Evolutionary conservation across 148 eudicot species (phyloP).

Genomic region (Heliamphora exappendiculata): DNA sequence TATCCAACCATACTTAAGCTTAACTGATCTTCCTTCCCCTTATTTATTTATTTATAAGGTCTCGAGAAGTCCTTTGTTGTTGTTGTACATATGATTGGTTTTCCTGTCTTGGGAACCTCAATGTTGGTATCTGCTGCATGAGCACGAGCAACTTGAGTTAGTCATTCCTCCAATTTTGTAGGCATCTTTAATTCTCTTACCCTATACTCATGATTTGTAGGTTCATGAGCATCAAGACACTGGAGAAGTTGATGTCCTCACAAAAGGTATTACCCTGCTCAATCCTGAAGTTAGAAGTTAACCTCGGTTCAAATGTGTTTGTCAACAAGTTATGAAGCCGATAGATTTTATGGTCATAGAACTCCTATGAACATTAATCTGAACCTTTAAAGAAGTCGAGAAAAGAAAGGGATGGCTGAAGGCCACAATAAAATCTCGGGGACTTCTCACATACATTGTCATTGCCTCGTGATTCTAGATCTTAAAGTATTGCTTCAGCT

Average conservation of each 20-base stretch:
- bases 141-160: background rate
- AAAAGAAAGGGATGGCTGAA: background rate
- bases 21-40: background rate
- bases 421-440: background rate
- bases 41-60: too few relatives aligned
- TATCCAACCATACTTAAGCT: background rate
- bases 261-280: conserved; percentile 27
- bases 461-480: background rate
- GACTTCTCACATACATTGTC: background rate
- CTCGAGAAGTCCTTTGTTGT: background rate
- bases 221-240: conserved; percentile 42
- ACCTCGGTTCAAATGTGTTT: background rate
- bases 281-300: background rate
- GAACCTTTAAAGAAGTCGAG: background rate
- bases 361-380: background rate
- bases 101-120: background rate
- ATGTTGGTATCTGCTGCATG: background rate
- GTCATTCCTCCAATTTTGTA: background rate
- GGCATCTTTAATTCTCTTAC: background rate
- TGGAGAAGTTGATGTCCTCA: conserved; percentile 40
- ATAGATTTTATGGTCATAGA: background rate
- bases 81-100: background rate
- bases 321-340: background rate
- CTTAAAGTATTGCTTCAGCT: background rate
- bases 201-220: conserved; percentile 15